Conservation (phyloP, 768 basidiomycete genomes). For the Panaeolus papilionaceus region DNA sequence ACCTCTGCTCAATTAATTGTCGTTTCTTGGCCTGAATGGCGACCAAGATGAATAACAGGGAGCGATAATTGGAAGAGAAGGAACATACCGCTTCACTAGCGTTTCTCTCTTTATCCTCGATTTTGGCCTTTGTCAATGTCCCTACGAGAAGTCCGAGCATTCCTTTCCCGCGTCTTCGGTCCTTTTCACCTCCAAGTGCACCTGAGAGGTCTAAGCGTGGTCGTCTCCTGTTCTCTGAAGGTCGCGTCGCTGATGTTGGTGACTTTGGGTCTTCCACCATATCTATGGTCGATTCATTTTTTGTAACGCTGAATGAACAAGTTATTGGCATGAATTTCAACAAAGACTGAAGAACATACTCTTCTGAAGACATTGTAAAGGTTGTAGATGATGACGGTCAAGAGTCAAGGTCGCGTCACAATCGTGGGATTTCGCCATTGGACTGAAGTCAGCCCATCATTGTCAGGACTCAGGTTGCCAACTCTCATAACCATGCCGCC, state of each 20-base stretch:
- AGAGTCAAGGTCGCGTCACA: conserved; percentile 24
- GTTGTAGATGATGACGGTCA: conserved; percentile 27
- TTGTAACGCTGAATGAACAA: conserved; percentile 26
- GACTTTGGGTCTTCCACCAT: conserved; percentile 39
- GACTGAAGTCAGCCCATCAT: conserved; percentile 12
- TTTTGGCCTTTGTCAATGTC: conserved; percentile 87
- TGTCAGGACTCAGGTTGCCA: conserved; percentile 12
- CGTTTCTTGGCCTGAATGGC: conserved; percentile 78
- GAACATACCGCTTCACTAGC: conserved; percentile 81
- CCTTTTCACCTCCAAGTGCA: conserved; percentile 50
- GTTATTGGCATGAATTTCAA: conserved; percentile 4
- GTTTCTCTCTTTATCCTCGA: conserved; percentile 83
- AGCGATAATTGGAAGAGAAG: neutral
- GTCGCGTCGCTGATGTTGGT: conserved; percentile 53
- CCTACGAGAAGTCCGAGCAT: conserved; percentile 87
- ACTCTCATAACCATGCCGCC: conserved; percentile 27
- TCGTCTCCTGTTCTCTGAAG: conserved; percentile 62
- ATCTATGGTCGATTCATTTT: conserved; percentile 37
- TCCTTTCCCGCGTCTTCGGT: conserved; percentile 85
- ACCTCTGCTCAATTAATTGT: conserved; percentile 81
- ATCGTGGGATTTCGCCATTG: conserved; percentile 40
- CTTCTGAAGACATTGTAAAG: conserved; percentile 55
- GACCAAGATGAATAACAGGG: conserved; percentile 6
- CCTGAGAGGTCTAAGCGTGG: conserved; percentile 72
- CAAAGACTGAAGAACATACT: conserved; percentile 41